Conservation (phyloP, 1,284 basidiomycete species). For the Heterobasidion parviporum region DNA sequence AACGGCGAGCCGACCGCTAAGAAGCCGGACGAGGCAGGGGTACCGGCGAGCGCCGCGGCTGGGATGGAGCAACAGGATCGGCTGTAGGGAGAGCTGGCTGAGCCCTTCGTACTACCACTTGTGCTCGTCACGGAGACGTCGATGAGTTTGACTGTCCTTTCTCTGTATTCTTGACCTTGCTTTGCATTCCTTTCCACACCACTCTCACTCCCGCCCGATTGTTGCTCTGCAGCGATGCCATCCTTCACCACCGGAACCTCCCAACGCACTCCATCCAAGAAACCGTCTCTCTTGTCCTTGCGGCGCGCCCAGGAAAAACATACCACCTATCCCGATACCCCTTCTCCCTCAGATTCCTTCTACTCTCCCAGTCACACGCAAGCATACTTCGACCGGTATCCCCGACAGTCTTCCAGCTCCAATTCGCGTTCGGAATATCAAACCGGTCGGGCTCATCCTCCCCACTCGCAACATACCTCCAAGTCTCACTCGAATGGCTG, state of each 20-base stretch:
- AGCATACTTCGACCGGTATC: constrained; percentile 27
- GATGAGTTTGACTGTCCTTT: neutral
- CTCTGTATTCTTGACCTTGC: neutral
- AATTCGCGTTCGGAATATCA: neutral
- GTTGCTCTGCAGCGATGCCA: neutral
- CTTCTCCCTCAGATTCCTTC: constrained; percentile 14
- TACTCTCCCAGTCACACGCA: constrained; percentile 12
- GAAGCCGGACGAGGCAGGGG: too few species aligned
- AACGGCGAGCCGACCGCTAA: too few species aligned
- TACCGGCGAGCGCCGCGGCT: neutral
- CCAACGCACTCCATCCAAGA: constrained; percentile 37
- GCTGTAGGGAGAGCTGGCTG: neutral
- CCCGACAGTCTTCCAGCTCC: constrained; percentile 9
- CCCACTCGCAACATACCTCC: neutral
- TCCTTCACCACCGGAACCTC: constrained; percentile 13
- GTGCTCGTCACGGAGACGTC: neutral
- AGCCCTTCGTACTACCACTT: neutral
- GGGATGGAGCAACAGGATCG: neutral
- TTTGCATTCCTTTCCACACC: neutral
- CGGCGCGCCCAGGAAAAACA: constrained; percentile 41
- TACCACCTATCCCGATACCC: constrained; percentile 20
- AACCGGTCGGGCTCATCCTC: neutral
- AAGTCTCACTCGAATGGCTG: neutral
- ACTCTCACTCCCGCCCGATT: neutral
- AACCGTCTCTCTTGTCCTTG: constrained; percentile 46